Base-by-base conservation (phyloP, 2,329 filamentous ascomycete genomes). In the Pseudogymnoascus sp. region DNA sequence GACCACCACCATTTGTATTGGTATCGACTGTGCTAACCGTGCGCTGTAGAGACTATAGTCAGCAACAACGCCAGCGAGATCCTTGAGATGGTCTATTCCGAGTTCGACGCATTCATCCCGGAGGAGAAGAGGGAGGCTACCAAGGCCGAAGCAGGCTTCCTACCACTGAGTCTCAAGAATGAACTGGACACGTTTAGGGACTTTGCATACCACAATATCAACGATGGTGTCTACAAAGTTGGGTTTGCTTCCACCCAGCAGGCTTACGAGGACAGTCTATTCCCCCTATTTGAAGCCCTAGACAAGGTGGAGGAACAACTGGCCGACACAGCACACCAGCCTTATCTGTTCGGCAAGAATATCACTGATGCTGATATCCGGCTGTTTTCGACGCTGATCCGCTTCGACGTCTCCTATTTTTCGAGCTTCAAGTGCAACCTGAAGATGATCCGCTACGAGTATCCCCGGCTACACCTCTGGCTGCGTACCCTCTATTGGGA, bases 51-150 rank as follows among this genome's bases (percentile, higher is more conserved):
- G 35, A 82, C 79, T 2, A 88, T 92, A 63, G 89, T 92, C 58
- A 90, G 83, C 78, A 92, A 92, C 64, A 89, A 92, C 76, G 87
- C 85, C 58, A 83, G 84, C 59, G 90, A 92, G 72, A 92, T 92
- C 66, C 90, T 92, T 68, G 83, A 88, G 66, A 91, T 92, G 86
- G 76, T 92, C 63, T 90, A 89, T 73, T 78, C 80, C 21, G 86
- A 81, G 19, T 59, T 59, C 31, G 55, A 59, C 29, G 21, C 11
- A 11, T 8, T 59, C 21, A 19, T 59, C 55, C 55, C 55, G 21
- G 55, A 26, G 16, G 55, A 59, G n/a, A 26, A 29, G 55, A 26
- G 55, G 16, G 55, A 59, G 77, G 77, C 1, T 37, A 37, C 35
- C 35, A 37, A 37, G 12, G 35, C 12, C 35, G 35, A 37, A 37